Conservation (phyloP, 2,329 filamentous ascomycete genomes). For the Parastagonospora nodorum region DNA sequence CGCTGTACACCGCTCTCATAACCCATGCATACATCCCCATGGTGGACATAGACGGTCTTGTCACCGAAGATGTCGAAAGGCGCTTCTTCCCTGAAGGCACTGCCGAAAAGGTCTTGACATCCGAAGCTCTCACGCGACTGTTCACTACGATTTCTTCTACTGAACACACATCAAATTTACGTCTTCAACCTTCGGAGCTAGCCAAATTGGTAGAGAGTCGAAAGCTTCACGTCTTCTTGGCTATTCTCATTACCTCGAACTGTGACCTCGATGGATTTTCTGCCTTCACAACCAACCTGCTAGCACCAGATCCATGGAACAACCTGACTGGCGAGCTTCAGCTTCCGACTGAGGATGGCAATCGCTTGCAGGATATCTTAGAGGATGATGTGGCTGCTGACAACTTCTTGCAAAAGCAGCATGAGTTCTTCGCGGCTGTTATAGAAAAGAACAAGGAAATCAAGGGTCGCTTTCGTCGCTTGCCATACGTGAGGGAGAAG, state of each 20-base stretch:
- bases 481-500: constrained; percentile 43
- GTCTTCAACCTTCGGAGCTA: not conserved
- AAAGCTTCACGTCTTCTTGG: constrained; percentile 3
- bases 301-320: not conserved
- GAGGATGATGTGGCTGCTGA: constrained; percentile 8
- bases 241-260: constrained; percentile 3
- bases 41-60: not conserved
- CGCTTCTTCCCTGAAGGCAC: constrained; percentile 2
- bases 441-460: constrained; percentile 36
- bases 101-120: not conserved
- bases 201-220: not conserved
- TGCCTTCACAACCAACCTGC: not conserved
- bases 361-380: not conserved
- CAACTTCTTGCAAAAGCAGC: constrained; percentile 33
- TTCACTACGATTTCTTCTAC: not conserved
- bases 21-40: not conserved
- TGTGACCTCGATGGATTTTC: constrained; percentile 3
- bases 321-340: not conserved
- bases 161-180: not conserved
- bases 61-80: not conserved
- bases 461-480: constrained; percentile 22
- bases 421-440: constrained; percentile 23
- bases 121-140: not conserved
- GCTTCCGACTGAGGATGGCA: not conserved
- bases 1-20: not conserved